Base-by-base conservation (phyloP, 1,284 basidiomycete species). In the Xerocomus minutiporus region DNA sequence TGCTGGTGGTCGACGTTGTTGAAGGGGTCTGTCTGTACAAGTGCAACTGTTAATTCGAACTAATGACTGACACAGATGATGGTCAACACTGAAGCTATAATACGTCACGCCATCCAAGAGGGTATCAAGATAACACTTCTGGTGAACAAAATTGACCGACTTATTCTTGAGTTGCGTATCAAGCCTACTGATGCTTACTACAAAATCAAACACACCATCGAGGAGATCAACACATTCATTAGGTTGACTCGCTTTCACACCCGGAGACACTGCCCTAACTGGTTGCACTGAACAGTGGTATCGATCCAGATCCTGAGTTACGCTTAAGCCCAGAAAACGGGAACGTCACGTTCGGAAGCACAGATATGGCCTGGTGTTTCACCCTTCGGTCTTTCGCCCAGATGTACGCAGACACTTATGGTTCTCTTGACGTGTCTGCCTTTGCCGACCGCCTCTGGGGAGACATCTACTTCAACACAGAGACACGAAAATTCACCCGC, bases 201-300 rank as follows among this genome's bases (percentile, higher is more conserved):
- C 77, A 99, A 99, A 78, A 91, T 99, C 61, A 97, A 93, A 70
- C 96, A 98, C 67, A 97, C 96, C 5, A 96, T 99, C 55, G 97
- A 99, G 68, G 97, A 99, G 71, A 88, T 99, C 56, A 99, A 99
- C 71, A 91, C 88, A 2, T 86, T 94, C 69, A 96, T 97, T 62
- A 88, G 91, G 88, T 92, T 53, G 54, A 75, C 65, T 23, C 31
- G 11, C 26, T 57, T 53, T 44, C 12, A 12, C 57, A 31, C 54
- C 4, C 17, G 8, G 40, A 50, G 28, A 39, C 31, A 8, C 20
- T 39, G 1, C 17, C 25, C 56, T 61, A 11, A 57, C 43, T 29
- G n/a, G 5, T 17, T 46, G 29, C 48, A 17, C 41, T 47, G 6
- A 1, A 52, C 59, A 96, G 93, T 59, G 80, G 83, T 36, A 90